These are phyloP conservation scores for Colletotrichum chrysophilum DNA, from an alignment of 2,329 filamentous ascomycete species.

Conservation along the genomic window DNA sequence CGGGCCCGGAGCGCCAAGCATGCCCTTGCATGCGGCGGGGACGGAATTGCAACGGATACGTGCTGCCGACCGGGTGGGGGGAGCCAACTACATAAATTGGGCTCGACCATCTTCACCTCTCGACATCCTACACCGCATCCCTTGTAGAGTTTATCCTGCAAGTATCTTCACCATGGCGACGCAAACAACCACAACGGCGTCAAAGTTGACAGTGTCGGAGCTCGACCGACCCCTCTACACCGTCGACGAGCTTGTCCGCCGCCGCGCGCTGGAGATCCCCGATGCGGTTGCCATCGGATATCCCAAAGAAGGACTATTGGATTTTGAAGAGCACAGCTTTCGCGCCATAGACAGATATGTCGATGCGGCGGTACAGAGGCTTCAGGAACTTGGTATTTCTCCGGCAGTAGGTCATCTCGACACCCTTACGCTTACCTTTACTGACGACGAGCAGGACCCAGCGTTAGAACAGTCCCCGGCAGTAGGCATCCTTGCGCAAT, in stretches of 20 bases:
- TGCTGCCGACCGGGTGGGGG: neutral
- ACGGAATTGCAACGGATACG: conserved; percentile 3
- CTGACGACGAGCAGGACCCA: neutral
- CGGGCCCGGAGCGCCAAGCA: neutral
- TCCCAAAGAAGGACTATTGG: neutral
- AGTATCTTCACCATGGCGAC: neutral
- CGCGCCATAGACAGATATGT: neutral
- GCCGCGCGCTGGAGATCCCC: neutral
- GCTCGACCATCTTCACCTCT: neutral
- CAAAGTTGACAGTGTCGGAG: neutral
- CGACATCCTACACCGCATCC: neutral
- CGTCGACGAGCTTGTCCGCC: neutral
- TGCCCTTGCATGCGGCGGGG: neutral
- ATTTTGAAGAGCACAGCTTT: neutral
- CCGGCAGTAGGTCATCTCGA: neutral
- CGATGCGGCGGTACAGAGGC: neutral
- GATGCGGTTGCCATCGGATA: neutral
- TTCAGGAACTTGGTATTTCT: neutral
- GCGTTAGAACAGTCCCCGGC: conserved; percentile 35
- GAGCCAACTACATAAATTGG: neutral
- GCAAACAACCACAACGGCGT: neutral
- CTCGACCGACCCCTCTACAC: neutral
- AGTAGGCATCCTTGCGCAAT: conserved; percentile 53
- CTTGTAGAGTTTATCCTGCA: neutral
- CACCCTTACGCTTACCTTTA: neutral